phyloP scores from a whole-genome alignment of 75 land plant species.

The Gnetum montanum region DNA sequence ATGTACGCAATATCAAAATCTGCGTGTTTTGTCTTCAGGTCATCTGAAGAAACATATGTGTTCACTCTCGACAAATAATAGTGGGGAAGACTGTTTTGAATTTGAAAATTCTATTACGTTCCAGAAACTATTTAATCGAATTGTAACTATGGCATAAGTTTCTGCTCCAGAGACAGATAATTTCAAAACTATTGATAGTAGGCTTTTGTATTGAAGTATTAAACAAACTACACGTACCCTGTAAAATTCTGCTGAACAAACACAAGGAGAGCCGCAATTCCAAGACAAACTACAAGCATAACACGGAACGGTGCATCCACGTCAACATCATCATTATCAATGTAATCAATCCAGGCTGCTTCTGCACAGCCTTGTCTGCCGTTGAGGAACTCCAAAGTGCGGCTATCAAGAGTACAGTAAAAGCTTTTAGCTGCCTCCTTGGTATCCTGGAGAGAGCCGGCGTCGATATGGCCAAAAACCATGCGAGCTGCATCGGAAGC shows the following conservation, averaged over 20 bases:
- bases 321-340: neutral
- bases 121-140: too few species aligned
- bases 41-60: too few species aligned
- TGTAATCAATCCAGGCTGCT: conserved; percentile 3
- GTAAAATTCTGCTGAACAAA: conserved; percentile 73
- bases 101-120: too few species aligned
- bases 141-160: too few species aligned
- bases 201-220: too few species aligned
- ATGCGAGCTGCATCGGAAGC: conserved; percentile 17
- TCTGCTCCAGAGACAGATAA: too few species aligned
- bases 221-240: conserved; percentile 50
- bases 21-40: too few species aligned
- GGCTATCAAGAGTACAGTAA: conserved; percentile 14
- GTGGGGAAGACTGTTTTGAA: too few species aligned
- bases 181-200: too few species aligned
- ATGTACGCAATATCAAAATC: too few species aligned
- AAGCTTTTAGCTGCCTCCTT: conserved; percentile 19
- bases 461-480: conserved; percentile 9
- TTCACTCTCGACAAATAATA: too few species aligned
- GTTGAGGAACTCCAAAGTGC: conserved; percentile 17
- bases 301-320: conserved; percentile 14
- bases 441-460: conserved; percentile 8
- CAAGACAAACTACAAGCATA: conserved; percentile 40
- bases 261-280: conserved; percentile 54
- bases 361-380: neutral